phyloP scores from a whole-genome alignment of 2,329 filamentous ascomycete genomes.

The Monosporascus sp. region DNA sequence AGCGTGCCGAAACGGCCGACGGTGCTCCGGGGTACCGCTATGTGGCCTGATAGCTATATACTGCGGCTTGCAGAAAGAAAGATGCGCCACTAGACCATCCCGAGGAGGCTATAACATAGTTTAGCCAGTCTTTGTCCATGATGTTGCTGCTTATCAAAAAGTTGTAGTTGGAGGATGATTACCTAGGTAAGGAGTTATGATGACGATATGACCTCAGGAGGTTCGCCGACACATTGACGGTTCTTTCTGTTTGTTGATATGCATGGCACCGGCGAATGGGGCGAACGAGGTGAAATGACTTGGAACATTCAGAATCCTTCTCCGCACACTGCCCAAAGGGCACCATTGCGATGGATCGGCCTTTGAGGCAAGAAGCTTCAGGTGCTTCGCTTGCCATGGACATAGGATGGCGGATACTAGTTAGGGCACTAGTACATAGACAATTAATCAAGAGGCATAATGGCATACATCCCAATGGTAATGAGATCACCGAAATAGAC shows the following conservation, averaged over 20 bases:
- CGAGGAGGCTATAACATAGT: background rate
- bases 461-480: background rate
- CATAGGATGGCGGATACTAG: background rate
- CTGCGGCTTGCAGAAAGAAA: background rate
- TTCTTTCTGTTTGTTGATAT: background rate
- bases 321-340: background rate
- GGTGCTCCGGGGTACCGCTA: conserved; percentile 64
- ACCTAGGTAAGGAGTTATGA: background rate
- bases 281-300: background rate
- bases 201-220: background rate
- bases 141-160: background rate
- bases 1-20: conserved; percentile 70
- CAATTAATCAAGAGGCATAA: background rate
- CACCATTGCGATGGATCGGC: background rate
- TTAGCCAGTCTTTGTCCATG: background rate
- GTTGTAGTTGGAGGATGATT: background rate
- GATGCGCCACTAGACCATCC: background rate
- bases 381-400: background rate
- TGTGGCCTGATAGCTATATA: conserved; percentile 47
- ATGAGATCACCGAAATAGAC: no score
- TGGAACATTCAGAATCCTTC: background rate
- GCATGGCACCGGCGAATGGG: conserved; percentile 9
- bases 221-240: background rate
- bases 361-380: background rate
- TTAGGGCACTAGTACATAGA: background rate